A percentile compares a stretch with the other conserved stretches of the same genome.
Evolutionary conservation across 2,329 filamentous ascomycete species (phyloP).

Genomic region (Neopestalotiopsis rosae): DNA sequence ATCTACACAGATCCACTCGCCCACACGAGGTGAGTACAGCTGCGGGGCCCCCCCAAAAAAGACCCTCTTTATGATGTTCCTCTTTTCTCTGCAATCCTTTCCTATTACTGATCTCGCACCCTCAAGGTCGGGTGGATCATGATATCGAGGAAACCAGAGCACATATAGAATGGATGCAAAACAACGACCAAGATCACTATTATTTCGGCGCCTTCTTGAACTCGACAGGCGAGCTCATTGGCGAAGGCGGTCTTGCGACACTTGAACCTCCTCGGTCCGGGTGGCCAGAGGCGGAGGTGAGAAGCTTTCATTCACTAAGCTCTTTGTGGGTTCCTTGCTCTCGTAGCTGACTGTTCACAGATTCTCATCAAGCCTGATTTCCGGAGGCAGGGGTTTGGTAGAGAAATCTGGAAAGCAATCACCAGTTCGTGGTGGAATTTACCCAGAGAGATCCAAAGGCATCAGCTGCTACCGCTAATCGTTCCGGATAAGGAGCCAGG

Average conservation of each 20-base stretch:
- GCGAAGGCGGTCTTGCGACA: background rate
- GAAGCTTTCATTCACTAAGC: background rate
- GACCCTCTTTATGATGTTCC: no score
- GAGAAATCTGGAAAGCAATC: background rate
- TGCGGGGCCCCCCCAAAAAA: no score
- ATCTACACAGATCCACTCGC: background rate
- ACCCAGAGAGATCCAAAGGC: background rate
- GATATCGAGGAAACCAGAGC: background rate
- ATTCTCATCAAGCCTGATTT: background rate
- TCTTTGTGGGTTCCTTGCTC: background rate
- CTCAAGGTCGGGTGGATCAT: no score
- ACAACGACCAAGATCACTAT: background rate
- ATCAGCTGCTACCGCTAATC: background rate
- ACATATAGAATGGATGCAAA: background rate
- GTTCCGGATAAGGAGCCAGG: background rate
- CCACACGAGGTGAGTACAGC: background rate
- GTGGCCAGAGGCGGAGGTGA: background rate
- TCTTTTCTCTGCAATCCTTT: no score
- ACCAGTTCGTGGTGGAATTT: background rate
- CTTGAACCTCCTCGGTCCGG: background rate
- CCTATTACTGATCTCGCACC: no score
- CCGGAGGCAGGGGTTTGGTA: background rate
- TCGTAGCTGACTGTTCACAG: background rate
- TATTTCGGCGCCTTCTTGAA: background rate
- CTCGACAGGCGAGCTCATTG: background rate